Base-by-base conservation (phyloP, 169 alveolate genomes). In the Cryptosporidium viatorum region DNA sequence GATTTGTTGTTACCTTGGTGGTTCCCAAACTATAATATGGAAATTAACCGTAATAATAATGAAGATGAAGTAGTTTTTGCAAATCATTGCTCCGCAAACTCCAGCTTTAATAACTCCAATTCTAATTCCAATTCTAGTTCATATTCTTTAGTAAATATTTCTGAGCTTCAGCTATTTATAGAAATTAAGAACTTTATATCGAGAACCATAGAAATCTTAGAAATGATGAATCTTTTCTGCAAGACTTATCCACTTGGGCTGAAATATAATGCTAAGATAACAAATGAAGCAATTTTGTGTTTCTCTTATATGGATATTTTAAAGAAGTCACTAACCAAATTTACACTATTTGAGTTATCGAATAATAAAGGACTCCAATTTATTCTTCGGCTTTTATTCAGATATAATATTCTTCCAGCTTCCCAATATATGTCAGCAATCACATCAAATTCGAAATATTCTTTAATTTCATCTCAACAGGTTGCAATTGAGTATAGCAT, bases 221-320 rank as follows among this genome's bases (percentile, higher is more conserved):
- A 59, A 21, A 33, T 80, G 26, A 62, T 59, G 31, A 35, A 37
- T 43, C 68, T 80, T 7, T 59, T 80, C 51, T 59, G 69, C 12
- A 65, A 80, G 18, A 80, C 73, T 35, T 62, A 80, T 65, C 89
- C 89, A 4, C 35, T 62, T 41, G 89, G 89, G 12, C 26, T 80
- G 23, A 80, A 31, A 60, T 80, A 80, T 43, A 80, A 59, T 23
- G 75, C 68, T 3, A 59, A 16, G 26, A 41, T 65, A 12, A 80
- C 80, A 41, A 26, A 80, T 8, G 80, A 80, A 26, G 50, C 51
- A n/a, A 39, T 59, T 26, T 43, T 65, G 9, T 62, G 89, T 26
- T 37, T 31, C 14, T 39, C 75, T 26, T 80, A 80, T 55, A 43
- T 80, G 68, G 75, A 59, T 48, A 59, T 80, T 41, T 48, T 80